Base-by-base conservation (phyloP, 345 rosid species). In the Murraya paniculata region DNA sequence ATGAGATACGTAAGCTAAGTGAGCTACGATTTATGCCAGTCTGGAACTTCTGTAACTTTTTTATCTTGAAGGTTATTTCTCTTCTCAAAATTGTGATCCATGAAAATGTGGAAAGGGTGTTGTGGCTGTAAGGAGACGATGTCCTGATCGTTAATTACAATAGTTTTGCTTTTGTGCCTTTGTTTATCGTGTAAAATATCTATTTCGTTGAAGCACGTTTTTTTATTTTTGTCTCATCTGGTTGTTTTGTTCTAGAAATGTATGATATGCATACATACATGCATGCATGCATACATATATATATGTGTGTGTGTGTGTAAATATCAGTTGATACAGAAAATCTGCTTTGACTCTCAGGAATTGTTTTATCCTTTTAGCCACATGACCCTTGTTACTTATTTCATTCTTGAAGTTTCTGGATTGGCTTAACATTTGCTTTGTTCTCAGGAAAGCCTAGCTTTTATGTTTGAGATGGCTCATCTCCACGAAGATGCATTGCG, bases 11-110 rank as follows among this genome's bases (percentile, higher is more conserved):
- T 73, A 94, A 96, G 88, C 95, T 94, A 72, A 94, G 88, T 62
- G 99, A 96, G 86, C 99, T 91, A 68, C 90, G 95, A 65, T 90
- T 90, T 88, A 90, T 91, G 95, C 98, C 98, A 62, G 79, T 91
- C 77, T 96, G 99, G 99, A 96, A 88, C 89, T 96, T 96, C 82
- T 94, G 98, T 80, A 94, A 96, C 78, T 94, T 96, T 82, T 96
- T 96, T 84, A 94, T 96, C 83, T 82, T 96, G 81, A 96, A 96
- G 99, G 98, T 96, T 82, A 68, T 80, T 76, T 84, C 84, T 80
- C 84, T 83, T 84, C 73, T 74, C 48, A 71, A 76, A 71, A 25
- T 80, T 77, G 74, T 78, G 36, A 66, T 56, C 72, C 65, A 68
- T 64, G 50, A 59, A 71, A 74, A 50, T 81, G 64, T 67, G 59